A percentile compares a stretch with the other conserved stretches of the same genome.
Conservation (phyloP, 176 grass and related monocot genomes). For the Aechmea fasciata region DNA sequence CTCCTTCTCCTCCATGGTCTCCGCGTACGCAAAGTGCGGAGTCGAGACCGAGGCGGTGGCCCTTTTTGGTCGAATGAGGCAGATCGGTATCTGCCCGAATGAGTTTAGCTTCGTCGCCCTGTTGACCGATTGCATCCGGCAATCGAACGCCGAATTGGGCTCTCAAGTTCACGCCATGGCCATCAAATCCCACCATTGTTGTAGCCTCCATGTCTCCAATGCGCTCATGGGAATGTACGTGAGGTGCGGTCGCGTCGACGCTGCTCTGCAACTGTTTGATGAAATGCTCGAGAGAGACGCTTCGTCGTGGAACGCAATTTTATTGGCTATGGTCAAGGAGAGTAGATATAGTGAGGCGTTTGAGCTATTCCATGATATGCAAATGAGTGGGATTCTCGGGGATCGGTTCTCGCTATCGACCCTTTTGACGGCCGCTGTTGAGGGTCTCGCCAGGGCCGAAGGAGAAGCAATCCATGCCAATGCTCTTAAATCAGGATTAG, state of each 20-base stretch:
- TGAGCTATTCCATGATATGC: slow-evolving; percentile 43
- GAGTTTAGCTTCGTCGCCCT: slow-evolving; percentile 53
- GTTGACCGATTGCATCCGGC: slow-evolving; percentile 50
- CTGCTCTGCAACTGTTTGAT: slow-evolving; percentile 30
- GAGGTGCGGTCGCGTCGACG: slow-evolving; percentile 12
- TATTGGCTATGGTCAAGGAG: slow-evolving; percentile 38
- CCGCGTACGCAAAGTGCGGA: slow-evolving; percentile 33
- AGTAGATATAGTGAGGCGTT: slow-evolving; percentile 55
- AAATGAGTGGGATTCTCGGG: slow-evolving; percentile 10
- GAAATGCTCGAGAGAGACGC: slow-evolving; percentile 40
- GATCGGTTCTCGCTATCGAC: slow-evolving; percentile 45
- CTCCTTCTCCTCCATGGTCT: slow-evolving; percentile 52
- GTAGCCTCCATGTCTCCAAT: slow-evolving; percentile 37
- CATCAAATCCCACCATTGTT: slow-evolving; percentile 19
- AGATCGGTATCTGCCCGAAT: slow-evolving; percentile 23
- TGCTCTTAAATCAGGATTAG: slow-evolving; percentile 53
- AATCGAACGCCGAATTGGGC: slow-evolving; percentile 30
- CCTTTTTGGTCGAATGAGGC: slow-evolving; percentile 40
- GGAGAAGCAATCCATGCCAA: slow-evolving; percentile 47
- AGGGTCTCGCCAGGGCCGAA: slow-evolving; percentile 16
- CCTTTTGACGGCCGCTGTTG: slow-evolving; percentile 31
- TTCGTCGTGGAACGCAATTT: slow-evolving; percentile 55
- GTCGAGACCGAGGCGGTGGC: not conserved
- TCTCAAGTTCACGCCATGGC: slow-evolving; percentile 53
- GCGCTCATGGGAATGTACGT: slow-evolving; percentile 38